Evolutionary conservation across 257 asterid genomes (phyloP).

Genomic region (Solanum phureja): DNA sequence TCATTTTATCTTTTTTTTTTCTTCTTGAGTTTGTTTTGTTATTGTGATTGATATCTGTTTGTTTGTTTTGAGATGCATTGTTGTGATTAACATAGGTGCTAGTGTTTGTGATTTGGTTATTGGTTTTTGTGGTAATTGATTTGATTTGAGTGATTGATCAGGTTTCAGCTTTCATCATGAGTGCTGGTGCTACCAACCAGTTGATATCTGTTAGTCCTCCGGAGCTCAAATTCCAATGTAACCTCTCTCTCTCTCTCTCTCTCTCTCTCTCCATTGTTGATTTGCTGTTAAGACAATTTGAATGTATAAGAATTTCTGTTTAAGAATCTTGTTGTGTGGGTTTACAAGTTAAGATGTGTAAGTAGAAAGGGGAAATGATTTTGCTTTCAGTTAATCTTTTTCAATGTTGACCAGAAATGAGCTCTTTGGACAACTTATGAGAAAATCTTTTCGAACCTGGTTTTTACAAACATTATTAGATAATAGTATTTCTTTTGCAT

Average conservation of each 20-base stretch:
- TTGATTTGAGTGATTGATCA: background rate
- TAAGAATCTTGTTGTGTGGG: background rate
- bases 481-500: background rate
- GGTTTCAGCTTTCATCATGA: conserved; percentile 18
- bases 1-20: background rate
- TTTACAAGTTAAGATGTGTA: background rate
- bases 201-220: conserved; percentile 60
- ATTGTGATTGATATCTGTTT: background rate
- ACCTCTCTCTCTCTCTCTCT: background rate
- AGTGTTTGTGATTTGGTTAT: background rate
- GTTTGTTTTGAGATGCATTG: background rate
- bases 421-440: background rate
- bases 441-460: background rate
- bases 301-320: background rate
- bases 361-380: background rate
- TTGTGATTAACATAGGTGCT: background rate
- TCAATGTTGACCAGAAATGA: background rate
- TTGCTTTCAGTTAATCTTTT: background rate
- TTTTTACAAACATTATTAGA: background rate
- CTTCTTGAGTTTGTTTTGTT: background rate
- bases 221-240: conserved; percentile 72
- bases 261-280: background rate
- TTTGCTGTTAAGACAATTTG: background rate
- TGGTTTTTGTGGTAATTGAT: background rate
- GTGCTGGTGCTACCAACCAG: conserved; percentile 27